Evolutionary conservation across 2,329 filamentous ascomycete species (phyloP), one percentile per base, ranked within the genome.

Genomic region (Exophiala phaeomuriformis): DNA sequence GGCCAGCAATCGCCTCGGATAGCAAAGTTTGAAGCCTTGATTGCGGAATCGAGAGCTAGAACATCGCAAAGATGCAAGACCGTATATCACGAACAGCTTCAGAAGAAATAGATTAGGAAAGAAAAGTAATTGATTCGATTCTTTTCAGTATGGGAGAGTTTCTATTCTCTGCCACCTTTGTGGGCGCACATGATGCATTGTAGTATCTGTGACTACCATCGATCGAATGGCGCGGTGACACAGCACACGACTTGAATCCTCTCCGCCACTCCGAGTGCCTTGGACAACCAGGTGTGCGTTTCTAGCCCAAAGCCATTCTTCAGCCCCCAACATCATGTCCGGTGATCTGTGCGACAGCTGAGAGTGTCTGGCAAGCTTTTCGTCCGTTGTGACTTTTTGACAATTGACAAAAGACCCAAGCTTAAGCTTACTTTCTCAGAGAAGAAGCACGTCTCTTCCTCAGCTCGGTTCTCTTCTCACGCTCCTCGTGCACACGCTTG

Each of bases 381-480:
- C 19, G 39, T 41, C 42, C 10, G 9, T 6, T 41, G 6, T 41
- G 39, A 41, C 10, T n/a, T 9, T 41, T 6, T n/a, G 6, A 27
- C 39, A 27, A 45, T 32, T 6, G 4, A 12, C 5, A 9, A 33
- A 33, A 19, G 9, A 5, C 19, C 79, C 78, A 19, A 19, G 19
- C 19, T 19, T 19, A 19, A 19, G 19, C 19, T 19, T 88, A 90
- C 75, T 81, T 81, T 80, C 91, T 91, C 85, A 94, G 89, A 70
- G 91, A 96, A 75, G 88, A 94, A 68, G 91, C 91, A 74, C 93
- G 84, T 75, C 93, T 85, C 90, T 97, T 97, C 81, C 90, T 88
- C 75, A 86, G 79, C 79, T 97, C 91, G 68, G 84, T 85, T 81
- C 93, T 91, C 77, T 86, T 85, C 72, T 86, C 80, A 84, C 96